Base-by-base conservation (phyloP, 1,284 basidiomycete genomes). In the Moesziomyces sp. region DNA sequence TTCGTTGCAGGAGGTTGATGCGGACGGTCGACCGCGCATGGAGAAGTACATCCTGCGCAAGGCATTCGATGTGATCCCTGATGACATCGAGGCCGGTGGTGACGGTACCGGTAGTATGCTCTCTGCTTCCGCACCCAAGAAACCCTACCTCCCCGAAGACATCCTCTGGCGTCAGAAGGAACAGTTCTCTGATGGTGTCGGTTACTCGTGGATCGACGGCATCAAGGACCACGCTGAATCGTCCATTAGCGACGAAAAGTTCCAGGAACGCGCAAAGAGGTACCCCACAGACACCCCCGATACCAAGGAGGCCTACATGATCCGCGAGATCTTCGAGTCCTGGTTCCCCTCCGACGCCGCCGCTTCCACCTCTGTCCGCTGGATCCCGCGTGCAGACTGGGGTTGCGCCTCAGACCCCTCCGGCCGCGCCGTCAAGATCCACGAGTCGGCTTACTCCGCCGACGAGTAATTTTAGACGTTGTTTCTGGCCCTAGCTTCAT, bases 101-200 rank as follows among this genome's bases (percentile, higher is more conserved):
- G 57, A 71, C 13, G 61, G 72, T 21, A 58, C 54, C 3, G 78
- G 66, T 14, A 56, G 53, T 38, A 57, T 26, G 46, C 65, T 65
- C 34, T 35, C 66, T 0, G 16, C 49, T 21, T 38, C 45, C 4
- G 50, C 57, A 8, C 48, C 52, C 18, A 53, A 49, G 19, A 83
- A 71, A 43, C 91, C 94, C 5, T 99, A 98, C 86, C 89, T 99
- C 56, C 97, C 97, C 21, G 89, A 89, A 68, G 92, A 91, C 38
- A 98, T 99, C 79, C 88, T 99, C 44, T 99, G 97, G 97, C 89
- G 97, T 69, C 97, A 99, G 85, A 99, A 99, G 86, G 97, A 99
- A 86, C 95, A 98, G 83, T 99, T 99, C 87, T 97, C 94, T 13
- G 97, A 99, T 84, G 97, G 97, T 66, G 97, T 99, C 60, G 97